A percentile compares a stretch with the other conserved stretches of the same genome.
Conservation (phyloP, 768 basidiomycete species). For the Leccinum pellstonianum region DNA sequence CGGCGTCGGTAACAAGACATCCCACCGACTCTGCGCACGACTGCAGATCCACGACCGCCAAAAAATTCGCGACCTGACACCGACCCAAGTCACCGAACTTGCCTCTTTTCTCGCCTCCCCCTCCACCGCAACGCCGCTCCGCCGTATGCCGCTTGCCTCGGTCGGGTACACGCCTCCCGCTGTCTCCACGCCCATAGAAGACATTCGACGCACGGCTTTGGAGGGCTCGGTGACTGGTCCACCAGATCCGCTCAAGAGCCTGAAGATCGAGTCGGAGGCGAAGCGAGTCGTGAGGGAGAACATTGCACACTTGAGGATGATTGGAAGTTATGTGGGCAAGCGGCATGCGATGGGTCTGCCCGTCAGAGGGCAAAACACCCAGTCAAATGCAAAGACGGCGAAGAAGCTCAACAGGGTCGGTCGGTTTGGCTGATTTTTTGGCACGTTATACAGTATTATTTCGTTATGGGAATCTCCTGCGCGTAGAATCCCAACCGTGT, state of each 20-base stretch:
- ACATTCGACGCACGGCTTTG: conserved; percentile 27
- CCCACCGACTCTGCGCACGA: conserved; percentile 84
- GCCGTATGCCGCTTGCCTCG: conserved; percentile 64
- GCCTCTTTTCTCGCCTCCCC: conserved; percentile 94
- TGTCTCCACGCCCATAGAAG: conserved; percentile 35
- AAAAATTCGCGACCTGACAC: conserved; percentile 77
- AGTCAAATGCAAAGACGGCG: conserved; percentile 87
- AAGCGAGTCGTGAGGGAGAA: conserved; percentile 82
- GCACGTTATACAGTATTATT: conserved; percentile 13
- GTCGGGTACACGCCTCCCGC: conserved; percentile 50
- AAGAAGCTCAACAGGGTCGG: conserved; percentile 86
- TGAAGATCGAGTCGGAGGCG: conserved; percentile 89
- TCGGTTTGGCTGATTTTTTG: conserved; percentile 42
- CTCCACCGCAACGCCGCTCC: conserved; percentile 64
- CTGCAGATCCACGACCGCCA: conserved; percentile 87
- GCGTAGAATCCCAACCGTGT: neutral
- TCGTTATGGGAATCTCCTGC: conserved; percentile 1
- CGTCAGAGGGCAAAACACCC: conserved; percentile 92
- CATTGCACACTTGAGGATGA: conserved; percentile 89
- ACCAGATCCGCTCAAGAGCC: conserved; percentile 62
- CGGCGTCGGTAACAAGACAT: conserved; percentile 75
- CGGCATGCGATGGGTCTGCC: conserved; percentile 92
- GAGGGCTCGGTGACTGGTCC: conserved; percentile 37
- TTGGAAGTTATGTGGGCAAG: conserved; percentile 91
- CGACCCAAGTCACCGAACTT: conserved; percentile 86